These are phyloP conservation scores for Cicer arietinum DNA, from an alignment of 306 rosid genomes.

Conservation along the genomic window DNA sequence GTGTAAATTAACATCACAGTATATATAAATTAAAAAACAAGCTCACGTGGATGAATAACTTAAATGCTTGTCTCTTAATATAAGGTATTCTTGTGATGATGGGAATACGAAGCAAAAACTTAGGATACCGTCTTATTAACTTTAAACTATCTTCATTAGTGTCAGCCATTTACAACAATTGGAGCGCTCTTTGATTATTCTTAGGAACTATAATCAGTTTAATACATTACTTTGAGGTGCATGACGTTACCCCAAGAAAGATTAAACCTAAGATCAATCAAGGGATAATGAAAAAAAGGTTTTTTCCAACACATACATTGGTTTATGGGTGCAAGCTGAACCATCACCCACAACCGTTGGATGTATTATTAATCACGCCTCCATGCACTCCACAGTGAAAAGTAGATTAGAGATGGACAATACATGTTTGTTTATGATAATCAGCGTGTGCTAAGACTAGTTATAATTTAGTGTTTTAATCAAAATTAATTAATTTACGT, in stretches of 20 bases:
- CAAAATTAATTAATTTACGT: background rate
- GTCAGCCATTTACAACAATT: constrained; percentile 34
- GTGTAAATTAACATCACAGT: background rate
- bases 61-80: constrained; percentile 57
- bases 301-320: no score
- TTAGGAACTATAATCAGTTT: constrained; percentile 28
- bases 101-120: constrained; percentile 62
- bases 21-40: constrained; percentile 37
- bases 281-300: background rate
- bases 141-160: constrained; percentile 44
- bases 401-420: no score
- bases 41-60: constrained; percentile 70
- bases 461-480: no score
- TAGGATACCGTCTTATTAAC: constrained; percentile 67
- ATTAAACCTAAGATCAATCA: constrained; percentile 33
- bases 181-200: constrained; percentile 37
- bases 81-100: constrained; percentile 51
- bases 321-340: no score
- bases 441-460: background rate
- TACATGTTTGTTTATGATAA: no score
- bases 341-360: no score
- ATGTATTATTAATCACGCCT: no score
- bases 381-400: no score
- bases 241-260: constrained; percentile 34
- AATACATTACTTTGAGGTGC: constrained; percentile 36